A percentile compares a stretch with the other conserved stretches of the same genome.
Evolutionary conservation across 202 grass and related monocot species (phyloP).

Genomic region (Musa balbisiana): DNA sequence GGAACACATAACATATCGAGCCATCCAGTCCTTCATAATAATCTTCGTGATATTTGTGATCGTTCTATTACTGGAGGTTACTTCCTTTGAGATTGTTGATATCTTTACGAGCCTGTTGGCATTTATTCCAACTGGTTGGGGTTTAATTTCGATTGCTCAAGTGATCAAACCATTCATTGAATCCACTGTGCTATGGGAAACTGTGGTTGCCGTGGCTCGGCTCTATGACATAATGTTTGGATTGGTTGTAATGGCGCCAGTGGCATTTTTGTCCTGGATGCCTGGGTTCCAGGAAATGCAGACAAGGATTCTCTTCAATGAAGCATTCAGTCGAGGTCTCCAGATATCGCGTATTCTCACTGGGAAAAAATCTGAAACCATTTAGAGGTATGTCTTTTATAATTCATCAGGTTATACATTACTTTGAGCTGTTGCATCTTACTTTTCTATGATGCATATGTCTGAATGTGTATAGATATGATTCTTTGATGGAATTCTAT

Average conservation of each 20-base stretch:
- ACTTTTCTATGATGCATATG: not conserved
- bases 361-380: constrained; percentile 62
- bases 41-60: constrained; percentile 48
- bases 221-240: constrained; percentile 90
- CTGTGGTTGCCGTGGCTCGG: constrained; percentile 61
- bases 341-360: constrained; percentile 86
- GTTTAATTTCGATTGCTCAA: constrained; percentile 86
- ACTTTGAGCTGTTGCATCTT: not conserved
- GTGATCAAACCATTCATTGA: constrained; percentile 90
- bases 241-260: constrained; percentile 69
- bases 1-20: constrained; percentile 68
- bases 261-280: constrained; percentile 80
- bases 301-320: constrained; percentile 90
- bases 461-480: not conserved
- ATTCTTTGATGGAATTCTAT: not conserved
- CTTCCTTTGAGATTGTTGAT: constrained; percentile 68
- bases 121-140: constrained; percentile 95
- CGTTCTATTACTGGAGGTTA: constrained; percentile 68
- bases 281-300: constrained; percentile 99
- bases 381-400: constrained; percentile 51
- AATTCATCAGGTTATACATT: not conserved
- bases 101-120: constrained; percentile 83
- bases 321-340: constrained; percentile 93
- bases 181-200: constrained; percentile 67
- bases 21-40: constrained; percentile 51